phyloP scores from a whole-genome alignment of 2,329 filamentous ascomycete species.

The Cercospora berteroae region DNA sequence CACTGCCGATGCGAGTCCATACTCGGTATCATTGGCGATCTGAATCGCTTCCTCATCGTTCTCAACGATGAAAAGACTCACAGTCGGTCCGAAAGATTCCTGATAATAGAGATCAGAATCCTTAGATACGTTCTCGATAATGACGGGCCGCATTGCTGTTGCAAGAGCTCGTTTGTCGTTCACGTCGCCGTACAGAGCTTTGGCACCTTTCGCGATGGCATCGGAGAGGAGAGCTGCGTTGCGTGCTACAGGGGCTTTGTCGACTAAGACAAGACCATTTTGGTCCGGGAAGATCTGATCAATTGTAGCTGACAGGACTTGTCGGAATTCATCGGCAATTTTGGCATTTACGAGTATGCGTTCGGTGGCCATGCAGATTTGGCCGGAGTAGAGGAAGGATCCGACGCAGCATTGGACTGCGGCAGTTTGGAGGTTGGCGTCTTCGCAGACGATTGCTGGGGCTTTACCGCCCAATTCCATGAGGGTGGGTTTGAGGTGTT shows the following conservation, averaged over 20 bases:
- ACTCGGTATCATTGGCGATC: slow-evolving; percentile 77
- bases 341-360: slow-evolving; percentile 43
- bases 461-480: slow-evolving; percentile 82
- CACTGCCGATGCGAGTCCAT: slow-evolving; percentile 67
- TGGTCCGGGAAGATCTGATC: slow-evolving; percentile 48
- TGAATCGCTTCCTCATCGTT: slow-evolving; percentile 67
- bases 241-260: slow-evolving; percentile 48
- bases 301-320: slow-evolving; percentile 48
- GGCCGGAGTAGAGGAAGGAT: slow-evolving; percentile 67
- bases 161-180: slow-evolving; percentile 26
- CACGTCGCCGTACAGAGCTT: slow-evolving; percentile 50
- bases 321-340: slow-evolving; percentile 56
- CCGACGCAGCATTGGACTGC: slow-evolving; percentile 66
- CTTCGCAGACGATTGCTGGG: slow-evolving; percentile 71
- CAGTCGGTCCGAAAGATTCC: slow-evolving; percentile 74
- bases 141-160: slow-evolving; percentile 58
- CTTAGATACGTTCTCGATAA: slow-evolving; percentile 63
- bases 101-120: slow-evolving; percentile 71
- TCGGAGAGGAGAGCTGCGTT: slow-evolving; percentile 55
- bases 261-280: slow-evolving; percentile 42
- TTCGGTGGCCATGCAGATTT: slow-evolving; percentile 62
- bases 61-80: slow-evolving; percentile 64
- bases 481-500: slow-evolving; percentile 72
- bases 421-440: slow-evolving; percentile 71
- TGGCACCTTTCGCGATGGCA: slow-evolving; percentile 58